These are phyloP conservation scores for Margaritispora aquatica DNA, from an alignment of 495 filamentous ascomycete species.

Conservation along the genomic window DNA sequence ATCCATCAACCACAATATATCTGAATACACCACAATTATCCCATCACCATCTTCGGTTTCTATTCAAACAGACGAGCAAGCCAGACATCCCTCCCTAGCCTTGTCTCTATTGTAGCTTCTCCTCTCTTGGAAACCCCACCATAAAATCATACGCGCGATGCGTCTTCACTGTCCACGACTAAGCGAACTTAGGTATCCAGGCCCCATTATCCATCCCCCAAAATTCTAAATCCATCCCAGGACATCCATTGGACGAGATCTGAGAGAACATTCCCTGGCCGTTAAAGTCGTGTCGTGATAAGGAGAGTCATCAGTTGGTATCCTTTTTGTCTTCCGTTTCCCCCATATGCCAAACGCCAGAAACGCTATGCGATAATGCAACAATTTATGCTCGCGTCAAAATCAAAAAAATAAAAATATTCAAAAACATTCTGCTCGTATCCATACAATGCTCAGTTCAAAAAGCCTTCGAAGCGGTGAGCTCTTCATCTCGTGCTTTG, in stretches of 20 bases:
- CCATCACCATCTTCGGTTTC: too few species aligned
- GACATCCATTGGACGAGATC: background rate
- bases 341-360: constrained; percentile 1
- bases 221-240: background rate
- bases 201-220: background rate
- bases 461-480: background rate
- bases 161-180: background rate
- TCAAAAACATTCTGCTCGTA: background rate
- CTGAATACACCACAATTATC: background rate
- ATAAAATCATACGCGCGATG: too few species aligned
- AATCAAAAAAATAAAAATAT: too few species aligned
- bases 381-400: background rate
- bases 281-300: background rate
- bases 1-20: background rate
- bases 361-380: constrained; percentile 11
- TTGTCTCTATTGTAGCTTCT: too few species aligned
- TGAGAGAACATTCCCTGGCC: background rate
- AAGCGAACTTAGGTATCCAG: background rate
- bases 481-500: background rate
- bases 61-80: too few species aligned
- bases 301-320: constrained; percentile 20
- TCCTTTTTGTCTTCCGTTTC: constrained; percentile 1
- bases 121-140: too few species aligned
- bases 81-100: too few species aligned
- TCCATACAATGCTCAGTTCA: background rate